Base-by-base conservation (phyloP, 805 yeast genomes). In the Ogataea wickerhamii region DNA sequence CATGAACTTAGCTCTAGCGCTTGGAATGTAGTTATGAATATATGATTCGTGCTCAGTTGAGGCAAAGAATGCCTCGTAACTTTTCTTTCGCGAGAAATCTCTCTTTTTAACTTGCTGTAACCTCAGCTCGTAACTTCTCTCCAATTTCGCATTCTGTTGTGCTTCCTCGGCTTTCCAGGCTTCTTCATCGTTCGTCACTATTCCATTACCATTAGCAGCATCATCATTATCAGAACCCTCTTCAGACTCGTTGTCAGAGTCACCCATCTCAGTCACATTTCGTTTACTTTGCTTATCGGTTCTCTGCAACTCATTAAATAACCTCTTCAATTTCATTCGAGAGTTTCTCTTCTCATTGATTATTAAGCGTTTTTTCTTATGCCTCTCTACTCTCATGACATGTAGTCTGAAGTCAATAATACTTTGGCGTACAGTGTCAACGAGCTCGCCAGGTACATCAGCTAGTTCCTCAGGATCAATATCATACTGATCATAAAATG, bases 381-480 rank as follows among this genome's bases (percentile, higher is more conserved):
- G 66, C 37, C 68, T 65, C 39, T 79, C 85, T 19, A 74, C 58
- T 28, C 68, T 68, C 36, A 77, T 51, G 19, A 79, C 80, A 29
- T 68, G 70, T 17, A 78, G 62, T 50, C 86, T 59, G 52, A 80
- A 80, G 43, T 70, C 73, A 40, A 77, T 64, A 39, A 80, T 71
- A 40, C 74, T 77, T 38, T 67, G 66, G 14, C 66, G 70, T 25
- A 79, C 73, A n/a, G 61, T 63, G 16, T 76, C 80, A 31, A 72
- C 56, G 64, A 74, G 62, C 18, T 73, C 72, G 18, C 60, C 56
- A 2, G 86, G 84, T 4, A 80, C 71, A 45, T 76, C 85, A 11
- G 67, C 60, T 37, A 80, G 54, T 48, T 79, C 85, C 32, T 64
- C 60, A n/a, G 69, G 66, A 51, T 80, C 82, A 22, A 80, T 73